phyloP scores from a whole-genome alignment of 495 filamentous ascomycete species.

The Amorphotheca resinae region DNA sequence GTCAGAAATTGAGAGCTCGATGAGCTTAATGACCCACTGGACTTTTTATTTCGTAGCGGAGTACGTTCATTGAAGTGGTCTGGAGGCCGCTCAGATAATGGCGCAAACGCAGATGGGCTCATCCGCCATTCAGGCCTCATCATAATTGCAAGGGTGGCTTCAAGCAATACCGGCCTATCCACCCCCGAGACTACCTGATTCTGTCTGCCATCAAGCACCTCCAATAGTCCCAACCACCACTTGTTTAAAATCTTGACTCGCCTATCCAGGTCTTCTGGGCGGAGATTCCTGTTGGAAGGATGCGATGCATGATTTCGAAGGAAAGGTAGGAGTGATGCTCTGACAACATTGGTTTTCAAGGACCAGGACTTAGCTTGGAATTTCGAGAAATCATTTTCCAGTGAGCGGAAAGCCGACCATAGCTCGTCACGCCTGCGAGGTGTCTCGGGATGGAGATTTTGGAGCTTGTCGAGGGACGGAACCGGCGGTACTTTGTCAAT shows the following conservation, averaged over 20 bases:
- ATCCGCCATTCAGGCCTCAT: conserved; percentile 83
- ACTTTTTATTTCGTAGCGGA: conserved; percentile 26
- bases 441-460: conserved; percentile 25
- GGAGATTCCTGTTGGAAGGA: conserved; percentile 49
- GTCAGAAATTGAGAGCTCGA: conserved; percentile 61
- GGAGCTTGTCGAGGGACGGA: conserved; percentile 47
- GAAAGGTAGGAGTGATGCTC: conserved; percentile 72
- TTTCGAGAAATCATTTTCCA: conserved; percentile 77
- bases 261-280: conserved; percentile 75
- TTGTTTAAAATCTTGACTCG: conserved; percentile 75
- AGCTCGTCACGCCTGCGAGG: conserved; percentile 62
- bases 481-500: conserved; percentile 39
- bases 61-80: conserved; percentile 16
- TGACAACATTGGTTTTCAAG: conserved; percentile 69
- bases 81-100: conserved; percentile 32
- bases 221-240: conserved; percentile 89
- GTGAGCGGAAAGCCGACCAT: conserved; percentile 69
- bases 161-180: conserved; percentile 71
- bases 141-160: conserved; percentile 77
- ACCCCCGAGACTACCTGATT: conserved; percentile 61
- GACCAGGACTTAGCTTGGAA: conserved; percentile 69
- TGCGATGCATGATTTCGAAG: conserved; percentile 60
- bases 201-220: conserved; percentile 57
- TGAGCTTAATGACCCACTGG: conserved; percentile 42
- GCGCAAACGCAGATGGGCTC: conserved; percentile 50